phyloP scores from a whole-genome alignment of 2,329 filamentous ascomycete genomes.

The Epichloe uncinata region DNA sequence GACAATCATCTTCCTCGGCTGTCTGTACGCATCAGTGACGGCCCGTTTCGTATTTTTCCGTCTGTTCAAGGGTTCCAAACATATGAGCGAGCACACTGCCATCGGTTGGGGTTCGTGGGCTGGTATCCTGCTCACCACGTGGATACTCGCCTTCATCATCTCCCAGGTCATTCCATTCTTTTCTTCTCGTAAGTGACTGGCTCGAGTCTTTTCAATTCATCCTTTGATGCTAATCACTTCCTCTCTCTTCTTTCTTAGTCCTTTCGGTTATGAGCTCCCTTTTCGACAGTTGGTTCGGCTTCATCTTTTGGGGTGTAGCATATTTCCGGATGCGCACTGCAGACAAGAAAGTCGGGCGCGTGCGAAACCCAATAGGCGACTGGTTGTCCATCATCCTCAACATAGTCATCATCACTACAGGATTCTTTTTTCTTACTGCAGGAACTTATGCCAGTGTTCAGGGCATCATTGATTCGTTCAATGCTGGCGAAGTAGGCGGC shows the following conservation, averaged over 20 bases:
- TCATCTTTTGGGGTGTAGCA: slow-evolving; percentile 86
- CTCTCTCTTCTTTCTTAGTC: slow-evolving; percentile 19
- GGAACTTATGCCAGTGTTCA: slow-evolving; percentile 73
- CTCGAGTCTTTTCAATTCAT: no score
- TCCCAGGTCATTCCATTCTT: slow-evolving; percentile 93
- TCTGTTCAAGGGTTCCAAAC: slow-evolving; percentile 63
- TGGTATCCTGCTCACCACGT: slow-evolving; percentile 54
- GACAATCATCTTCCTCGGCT: slow-evolving; percentile 82
- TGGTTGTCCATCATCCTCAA: slow-evolving; percentile 52
- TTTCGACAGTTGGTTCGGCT: slow-evolving; percentile 88
- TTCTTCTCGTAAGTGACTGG: slow-evolving; percentile 43
- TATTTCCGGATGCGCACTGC: slow-evolving; percentile 64
- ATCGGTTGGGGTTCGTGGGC: slow-evolving; percentile 72
- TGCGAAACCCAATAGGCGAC: slow-evolving; percentile 36
- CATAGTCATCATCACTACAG: slow-evolving; percentile 56
- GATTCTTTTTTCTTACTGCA: slow-evolving; percentile 66
- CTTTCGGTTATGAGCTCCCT: slow-evolving; percentile 71
- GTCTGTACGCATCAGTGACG: slow-evolving; percentile 81
- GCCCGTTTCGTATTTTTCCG: slow-evolving; percentile 89
- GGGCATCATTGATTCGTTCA: slow-evolving; percentile 62
- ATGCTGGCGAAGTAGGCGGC: slow-evolving; percentile 47
- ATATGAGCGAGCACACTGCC: slow-evolving; percentile 69
- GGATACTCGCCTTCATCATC: slow-evolving; percentile 85
- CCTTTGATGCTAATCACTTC: background rate
- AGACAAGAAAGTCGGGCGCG: slow-evolving; percentile 40